Percentiles rank a stretch among this genome's conserved stretches.
phyloP scores from a whole-genome alignment of 2,329 filamentous ascomycete species.

The Thermoascus crustaceus region DNA sequence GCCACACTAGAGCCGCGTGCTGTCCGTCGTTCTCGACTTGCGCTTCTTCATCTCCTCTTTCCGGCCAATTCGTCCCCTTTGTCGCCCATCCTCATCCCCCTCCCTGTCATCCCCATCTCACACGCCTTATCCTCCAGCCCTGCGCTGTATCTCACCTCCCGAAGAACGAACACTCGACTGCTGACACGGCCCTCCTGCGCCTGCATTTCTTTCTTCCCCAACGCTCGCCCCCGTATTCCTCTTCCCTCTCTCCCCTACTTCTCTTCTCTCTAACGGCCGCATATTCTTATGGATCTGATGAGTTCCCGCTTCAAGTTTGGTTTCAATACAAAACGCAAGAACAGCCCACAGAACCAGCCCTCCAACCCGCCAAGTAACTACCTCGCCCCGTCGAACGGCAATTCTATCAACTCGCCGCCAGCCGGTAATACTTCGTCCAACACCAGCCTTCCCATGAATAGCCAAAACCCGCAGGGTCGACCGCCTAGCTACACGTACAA shows the following conservation, averaged over 20 bases:
- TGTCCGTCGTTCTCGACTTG: background rate
- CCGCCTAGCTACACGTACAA: conserved; percentile 57
- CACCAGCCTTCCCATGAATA: conserved; percentile 50
- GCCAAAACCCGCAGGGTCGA: conserved; percentile 47
- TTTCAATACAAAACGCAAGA: conserved; percentile 43
- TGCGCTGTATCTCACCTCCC: background rate
- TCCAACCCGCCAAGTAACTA: conserved; percentile 22
- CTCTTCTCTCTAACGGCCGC: conserved; percentile 11
- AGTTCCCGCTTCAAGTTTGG: conserved; percentile 45
- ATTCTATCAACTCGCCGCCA: conserved; percentile 28
- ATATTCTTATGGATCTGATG: conserved; percentile 39
- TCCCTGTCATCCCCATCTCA: too few relatives aligned
- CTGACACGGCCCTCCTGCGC: conserved; percentile 1
- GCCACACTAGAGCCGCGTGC: background rate
- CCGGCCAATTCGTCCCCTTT: background rate
- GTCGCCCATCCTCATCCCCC: too few relatives aligned
- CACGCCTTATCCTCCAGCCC: too few relatives aligned
- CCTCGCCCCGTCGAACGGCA: conserved; percentile 28
- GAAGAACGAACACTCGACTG: too few relatives aligned
- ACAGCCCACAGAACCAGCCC: conserved; percentile 36
- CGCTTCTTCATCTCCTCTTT: background rate
- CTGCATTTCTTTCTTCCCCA: conserved; percentile 4
- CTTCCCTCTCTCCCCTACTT: conserved; percentile 8
- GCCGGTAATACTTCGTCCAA: conserved; percentile 38
- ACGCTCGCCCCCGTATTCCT: conserved; percentile 6